These are phyloP conservation scores for Vigna trinervia DNA, from an alignment of 306 rosid species.

Conservation along the genomic window DNA sequence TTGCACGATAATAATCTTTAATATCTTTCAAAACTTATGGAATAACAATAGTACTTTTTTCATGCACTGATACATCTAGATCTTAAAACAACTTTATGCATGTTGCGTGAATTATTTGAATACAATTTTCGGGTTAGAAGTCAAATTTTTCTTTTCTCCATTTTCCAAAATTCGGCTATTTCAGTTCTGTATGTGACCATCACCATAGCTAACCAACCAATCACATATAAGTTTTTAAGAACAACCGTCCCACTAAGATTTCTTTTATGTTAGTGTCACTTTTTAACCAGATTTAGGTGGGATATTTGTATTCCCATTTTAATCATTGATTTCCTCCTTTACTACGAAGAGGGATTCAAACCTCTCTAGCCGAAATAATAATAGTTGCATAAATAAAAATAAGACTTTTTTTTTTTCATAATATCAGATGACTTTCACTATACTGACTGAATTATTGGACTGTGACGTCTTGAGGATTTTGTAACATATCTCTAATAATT, in stretches of 20 bases:
- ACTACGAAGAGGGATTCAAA: background rate
- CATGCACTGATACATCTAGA: background rate
- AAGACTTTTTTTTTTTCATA: background rate
- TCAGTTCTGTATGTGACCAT: too few relatives aligned
- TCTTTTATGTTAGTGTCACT: background rate
- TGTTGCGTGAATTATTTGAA: slow-evolving; percentile 37
- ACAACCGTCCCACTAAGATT: background rate
- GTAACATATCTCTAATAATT: background rate
- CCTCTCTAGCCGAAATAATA: background rate
- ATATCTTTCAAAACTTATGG: slow-evolving; percentile 36
- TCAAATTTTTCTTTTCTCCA: background rate
- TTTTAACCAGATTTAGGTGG: slow-evolving; percentile 23
- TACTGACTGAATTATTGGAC: background rate
- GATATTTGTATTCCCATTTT: slow-evolving; percentile 5
- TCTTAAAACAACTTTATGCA: background rate
- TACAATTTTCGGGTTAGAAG: background rate
- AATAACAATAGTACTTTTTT: background rate
- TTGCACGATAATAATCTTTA: slow-evolving; percentile 21
- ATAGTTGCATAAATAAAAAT: background rate
- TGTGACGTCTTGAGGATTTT: background rate
- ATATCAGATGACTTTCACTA: background rate
- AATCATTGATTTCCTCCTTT: background rate
- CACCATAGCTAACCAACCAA: background rate
- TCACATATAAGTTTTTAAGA: background rate
- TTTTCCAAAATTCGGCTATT: background rate